Conservation (phyloP, 805 yeast genomes). For the Saturnispora hagleri region DNA sequence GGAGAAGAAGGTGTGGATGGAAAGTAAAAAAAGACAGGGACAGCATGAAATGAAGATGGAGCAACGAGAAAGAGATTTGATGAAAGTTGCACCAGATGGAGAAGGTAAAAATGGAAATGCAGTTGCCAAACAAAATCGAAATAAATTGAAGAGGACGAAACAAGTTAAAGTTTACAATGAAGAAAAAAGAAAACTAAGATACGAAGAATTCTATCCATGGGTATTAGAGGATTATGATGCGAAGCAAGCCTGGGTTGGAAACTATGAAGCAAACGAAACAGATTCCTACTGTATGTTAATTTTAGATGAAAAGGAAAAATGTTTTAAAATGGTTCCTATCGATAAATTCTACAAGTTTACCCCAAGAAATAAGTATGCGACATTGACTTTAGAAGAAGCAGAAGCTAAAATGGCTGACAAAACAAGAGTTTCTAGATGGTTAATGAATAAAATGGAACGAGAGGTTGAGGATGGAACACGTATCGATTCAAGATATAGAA, state of each 20-base stretch:
- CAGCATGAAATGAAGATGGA: slow-evolving; percentile 27
- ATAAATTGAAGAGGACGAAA: slow-evolving; percentile 53
- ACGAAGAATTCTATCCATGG: slow-evolving; percentile 98
- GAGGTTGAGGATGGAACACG: slow-evolving; percentile 49
- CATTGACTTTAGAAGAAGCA: slow-evolving; percentile 86
- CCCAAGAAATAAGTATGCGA: slow-evolving; percentile 86
- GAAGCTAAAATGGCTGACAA: slow-evolving; percentile 83
- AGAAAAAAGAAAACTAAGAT: slow-evolving; percentile 70
- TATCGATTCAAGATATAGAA: slow-evolving; percentile 41
- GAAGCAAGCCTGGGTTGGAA: slow-evolving; percentile 88
- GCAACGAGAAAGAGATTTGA: slow-evolving; percentile 37
- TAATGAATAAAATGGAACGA: slow-evolving; percentile 81
- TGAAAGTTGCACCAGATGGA: slow-evolving; percentile 88
- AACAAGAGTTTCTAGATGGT: slow-evolving; percentile 80
- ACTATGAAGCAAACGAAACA: slow-evolving; percentile 82
- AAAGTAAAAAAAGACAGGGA: slow-evolving; percentile 19
- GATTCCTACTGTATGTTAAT: slow-evolving; percentile 82
- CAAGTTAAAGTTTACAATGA: slow-evolving; percentile 79
- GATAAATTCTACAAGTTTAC: slow-evolving; percentile 92
- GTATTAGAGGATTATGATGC: slow-evolving; percentile 96
- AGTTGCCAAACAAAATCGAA: slow-evolving; percentile 1
- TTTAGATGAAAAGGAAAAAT: slow-evolving; percentile 65
- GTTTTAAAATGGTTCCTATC: slow-evolving; percentile 86
- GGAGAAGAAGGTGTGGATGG: slow-evolving; percentile 30
- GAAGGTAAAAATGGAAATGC: slow-evolving; percentile 40